Evolutionary conservation across 176 grass and related monocot species (phyloP), one percentile per base, ranked within the genome.

Genomic region (Tillandsia leiboldiana): DNA sequence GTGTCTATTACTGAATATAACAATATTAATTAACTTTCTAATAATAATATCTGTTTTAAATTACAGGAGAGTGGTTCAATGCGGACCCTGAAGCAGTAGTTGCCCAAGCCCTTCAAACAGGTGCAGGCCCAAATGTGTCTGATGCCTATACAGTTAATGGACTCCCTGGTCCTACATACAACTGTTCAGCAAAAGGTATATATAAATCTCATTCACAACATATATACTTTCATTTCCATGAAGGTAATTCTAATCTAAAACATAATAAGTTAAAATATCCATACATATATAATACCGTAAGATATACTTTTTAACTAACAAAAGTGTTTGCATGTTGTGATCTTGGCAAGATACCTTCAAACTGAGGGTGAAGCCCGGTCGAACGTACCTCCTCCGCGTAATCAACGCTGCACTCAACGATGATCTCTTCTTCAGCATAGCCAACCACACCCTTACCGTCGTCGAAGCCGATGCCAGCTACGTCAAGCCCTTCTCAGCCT

Each of bases 391-490:
- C 69, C 86, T 96, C 56, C 83, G 92, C 9, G 64, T 96, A 3
- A 85, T 96, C 73, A 87, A 88, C 78, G 84, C 88, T 18, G 88
- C 88, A 64, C 88, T 96, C 72, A 96, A 91, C 75, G 64, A 86
- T 26, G 92, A 91, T 33, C 93, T 85, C 73, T 97, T 90, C 83
- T 97, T 97, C 77, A 72, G 62, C 12, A 81, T 97, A 63, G 84
- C 93, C 81, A 84, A 87, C 79, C 93, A 97, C 72, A 71, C 71
- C 59, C 72, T 97, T 54, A 92, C 86, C 51, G 74, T 92, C 50
- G 84, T 92, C 26, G 86, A 92, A 66, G 75, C 86, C 7, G 93
- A 96, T 65, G 83, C 88, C 63, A 80, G 58, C 78, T 92, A 90
- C 77, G 74, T 88, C 67, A 90, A 87, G 71, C 81, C 86, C 1